Evolutionary conservation across 352 stramenopile genomes (phyloP), one percentile per base, ranked within the genome.

Genomic region (Phytophthora niederhauseri): DNA sequence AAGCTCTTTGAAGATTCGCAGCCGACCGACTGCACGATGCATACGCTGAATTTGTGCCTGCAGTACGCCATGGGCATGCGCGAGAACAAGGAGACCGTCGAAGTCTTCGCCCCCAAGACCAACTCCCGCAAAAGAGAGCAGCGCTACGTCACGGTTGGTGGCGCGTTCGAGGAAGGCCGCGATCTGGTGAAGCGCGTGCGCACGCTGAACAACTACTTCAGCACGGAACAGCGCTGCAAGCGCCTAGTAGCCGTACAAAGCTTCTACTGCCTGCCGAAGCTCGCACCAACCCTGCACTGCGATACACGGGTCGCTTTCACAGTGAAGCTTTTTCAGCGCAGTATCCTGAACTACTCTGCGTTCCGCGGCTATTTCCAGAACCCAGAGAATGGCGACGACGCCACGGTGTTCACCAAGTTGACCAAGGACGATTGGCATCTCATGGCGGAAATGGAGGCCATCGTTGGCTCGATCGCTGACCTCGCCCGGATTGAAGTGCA

Each of bases 261-360:
- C 1, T 58, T 63, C 24, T 72, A 19, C 19, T 22, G 43, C 6
- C 19, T 68, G 2, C 45, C 58, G 0, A 26, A 26, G 0, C 61
- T 2, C 2, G 5, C 4, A 6, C 36, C 19, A 11, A 46, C 7
- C 0, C n/a, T 72, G 0, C 58, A 64, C 34, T 64, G 58, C 14
- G 65, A 68, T 19, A 72, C 65, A 1, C 57, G 48, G 4, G 64
- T 70, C 5, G 56, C 30, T n/a, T 72, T 51, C 4, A 72, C 58
- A 0, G 52, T 67, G 1, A 60, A 54, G 19, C n/a, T 59, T 0
- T 26, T 48, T n/a, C 7, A 24, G 52, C 11, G 43, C 12, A 34
- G 24, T 7, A 41, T 34, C 12, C 3, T 30, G 51, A 72, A 45
- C 51, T 56, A 17, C 26, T 54, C 58, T 1, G 65, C 57, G 1